Evolutionary conservation across 208 protist genomes (phyloP).

Genomic region (Acanthamoeba culbertsoni): DNA sequence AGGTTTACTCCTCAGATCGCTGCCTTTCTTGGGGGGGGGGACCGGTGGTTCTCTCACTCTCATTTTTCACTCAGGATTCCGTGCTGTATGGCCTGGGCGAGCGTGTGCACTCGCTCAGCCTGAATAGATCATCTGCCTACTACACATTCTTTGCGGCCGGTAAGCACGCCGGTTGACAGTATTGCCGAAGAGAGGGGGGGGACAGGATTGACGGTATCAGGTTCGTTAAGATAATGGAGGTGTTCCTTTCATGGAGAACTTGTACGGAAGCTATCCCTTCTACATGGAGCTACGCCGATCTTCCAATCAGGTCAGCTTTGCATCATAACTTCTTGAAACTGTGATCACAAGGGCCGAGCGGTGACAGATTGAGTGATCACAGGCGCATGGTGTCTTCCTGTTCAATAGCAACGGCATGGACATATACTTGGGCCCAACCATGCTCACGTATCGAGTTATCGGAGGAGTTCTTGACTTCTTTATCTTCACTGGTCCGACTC

Average conservation of each 20-base stretch:
- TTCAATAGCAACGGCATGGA: conserved; percentile 86
- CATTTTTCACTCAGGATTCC: conserved; percentile 1
- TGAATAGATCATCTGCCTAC: conserved; percentile 44
- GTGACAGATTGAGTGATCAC: background rate
- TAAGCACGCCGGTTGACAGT: background rate
- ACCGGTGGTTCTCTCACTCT: background rate
- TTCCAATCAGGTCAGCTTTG: background rate
- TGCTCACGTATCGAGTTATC: conserved; percentile 75
- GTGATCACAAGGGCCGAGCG: background rate
- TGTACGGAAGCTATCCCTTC: conserved; percentile 84
- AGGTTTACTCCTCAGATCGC: background rate
- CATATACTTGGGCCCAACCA: conserved; percentile 43
- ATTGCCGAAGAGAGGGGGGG: no score
- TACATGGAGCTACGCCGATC: conserved; percentile 70
- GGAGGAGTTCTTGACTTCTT: conserved; percentile 82
- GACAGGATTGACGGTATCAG: no score
- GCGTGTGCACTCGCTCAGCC: conserved; percentile 54
- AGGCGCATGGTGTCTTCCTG: conserved; percentile 80
- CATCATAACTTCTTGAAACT: background rate
- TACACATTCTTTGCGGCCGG: conserved; percentile 28
- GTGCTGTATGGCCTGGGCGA: conserved; percentile 82
- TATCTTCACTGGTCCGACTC: conserved; percentile 82
- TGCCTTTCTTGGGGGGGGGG: background rate
- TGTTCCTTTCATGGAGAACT: conserved; percentile 32
- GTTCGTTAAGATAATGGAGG: background rate